Evolutionary conservation across 148 eudicot genomes (phyloP).

Genomic region (Arctostaphylos glauca): DNA sequence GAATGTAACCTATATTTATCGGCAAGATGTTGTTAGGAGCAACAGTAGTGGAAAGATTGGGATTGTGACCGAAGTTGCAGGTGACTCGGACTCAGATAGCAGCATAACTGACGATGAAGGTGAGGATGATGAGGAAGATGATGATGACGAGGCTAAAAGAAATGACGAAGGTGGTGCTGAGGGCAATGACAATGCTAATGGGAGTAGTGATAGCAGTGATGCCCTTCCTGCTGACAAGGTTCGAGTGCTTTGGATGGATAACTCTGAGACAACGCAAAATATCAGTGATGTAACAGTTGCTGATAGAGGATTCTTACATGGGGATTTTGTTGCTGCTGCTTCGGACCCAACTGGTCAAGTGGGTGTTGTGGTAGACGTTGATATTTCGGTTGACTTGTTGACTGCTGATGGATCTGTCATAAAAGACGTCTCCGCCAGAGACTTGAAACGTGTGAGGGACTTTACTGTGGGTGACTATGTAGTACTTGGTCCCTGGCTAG

Average conservation of each 20-base stretch:
- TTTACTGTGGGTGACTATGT: conserved; percentile 84
- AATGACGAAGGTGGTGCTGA: conserved; percentile 36
- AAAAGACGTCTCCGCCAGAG: conserved; percentile 54
- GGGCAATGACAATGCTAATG: conserved; percentile 32
- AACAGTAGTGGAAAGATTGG: conserved; percentile 60
- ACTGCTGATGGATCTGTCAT: conserved; percentile 55
- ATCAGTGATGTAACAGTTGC: conserved; percentile 57
- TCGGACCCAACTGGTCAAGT: conserved; percentile 86
- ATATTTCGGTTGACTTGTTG: conserved; percentile 64
- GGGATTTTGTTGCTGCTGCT: conserved; percentile 90
- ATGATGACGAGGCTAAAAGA: conserved; percentile 24
- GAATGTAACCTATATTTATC: conserved; percentile 49
- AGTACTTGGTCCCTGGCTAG: conserved; percentile 88
- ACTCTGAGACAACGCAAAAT: conserved; percentile 58
- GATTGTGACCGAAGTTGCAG: conserved; percentile 90
- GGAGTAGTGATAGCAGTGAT: conserved; percentile 34
- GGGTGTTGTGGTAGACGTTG: conserved; percentile 80
- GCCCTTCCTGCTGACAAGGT: conserved; percentile 76
- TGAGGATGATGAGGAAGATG: conserved; percentile 34
- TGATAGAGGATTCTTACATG: conserved; percentile 83
- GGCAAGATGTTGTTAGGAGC: conserved; percentile 82
- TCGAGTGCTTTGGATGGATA: conserved; percentile 89
- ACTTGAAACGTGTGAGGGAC: conserved; percentile 78
- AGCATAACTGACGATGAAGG: conserved; percentile 68
- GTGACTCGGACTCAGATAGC: conserved; percentile 90